Evolutionary conservation across 2,329 filamentous ascomycete species (phyloP), one percentile per base, ranked within the genome.

Genomic region (Colletotrichum filicis): DNA sequence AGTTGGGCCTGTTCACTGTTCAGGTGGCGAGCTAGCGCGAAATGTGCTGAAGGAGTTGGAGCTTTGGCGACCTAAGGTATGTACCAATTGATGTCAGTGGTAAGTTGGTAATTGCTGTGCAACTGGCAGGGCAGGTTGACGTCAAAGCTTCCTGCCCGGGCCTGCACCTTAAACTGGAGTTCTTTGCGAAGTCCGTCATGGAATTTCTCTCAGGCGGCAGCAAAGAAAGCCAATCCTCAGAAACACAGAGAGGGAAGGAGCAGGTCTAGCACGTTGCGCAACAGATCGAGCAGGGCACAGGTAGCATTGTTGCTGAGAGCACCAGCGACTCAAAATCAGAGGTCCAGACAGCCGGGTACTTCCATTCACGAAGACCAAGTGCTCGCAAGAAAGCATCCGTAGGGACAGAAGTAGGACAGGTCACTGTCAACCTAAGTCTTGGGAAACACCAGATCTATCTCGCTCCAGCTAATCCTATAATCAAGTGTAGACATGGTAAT

Each of bases 11-110:
- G 11, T 35, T 49, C 19, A 49, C 42, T 58, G 52, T 61, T 46
- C 28, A 52, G 62, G 60, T 49, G 67, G 71, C 57, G 30, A 69
- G 59, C 53, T 55, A 32, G 68, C 58, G 52, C 24, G 16, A 72
- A 53, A 60, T 30, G 65, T 63, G 65, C 64, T 62, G 53, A 58
- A 59, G 53, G 16, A 49, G 28, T 56, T 24, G 6, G 28, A 58
- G 30, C 52, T 55, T 63, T 37, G 61, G 53, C 55, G 37, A 42
- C 19, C 19, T 49, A n/a, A 42, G 37, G 35, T 42, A 37, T 30
- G 2, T 30, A 32, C 30, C 37, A 42, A 6, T 42, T 42, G 37
- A 3, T 35, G 16, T 7, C 37, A 12, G 37, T 42, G 14, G 16
- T 42, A 19, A 42, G 14, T 42, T 42, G 14, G 37, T 42, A 19